Percentiles rank a stretch among this genome's conserved stretches.
Conservation (phyloP, 805 yeast species). For the Myxozyma geophila region DNA sequence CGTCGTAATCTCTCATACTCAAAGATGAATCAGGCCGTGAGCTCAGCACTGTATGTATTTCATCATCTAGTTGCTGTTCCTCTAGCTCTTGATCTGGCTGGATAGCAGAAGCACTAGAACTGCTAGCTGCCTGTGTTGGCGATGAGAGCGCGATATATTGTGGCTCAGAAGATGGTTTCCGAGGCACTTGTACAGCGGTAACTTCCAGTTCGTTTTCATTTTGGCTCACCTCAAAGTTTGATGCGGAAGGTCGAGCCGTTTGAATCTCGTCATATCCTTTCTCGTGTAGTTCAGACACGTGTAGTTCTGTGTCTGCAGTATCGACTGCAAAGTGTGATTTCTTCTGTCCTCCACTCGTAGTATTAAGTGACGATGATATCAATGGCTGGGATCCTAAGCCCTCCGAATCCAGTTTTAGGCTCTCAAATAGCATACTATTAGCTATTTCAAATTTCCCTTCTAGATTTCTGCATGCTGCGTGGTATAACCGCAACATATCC, state of each 20-base stretch:
- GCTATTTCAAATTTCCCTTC: slow-evolving; percentile 4
- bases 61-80: background rate
- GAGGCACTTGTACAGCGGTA: too few species aligned
- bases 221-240: too few species aligned
- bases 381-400: background rate
- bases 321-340: background rate
- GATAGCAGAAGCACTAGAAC: too few species aligned
- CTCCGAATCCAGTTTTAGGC: background rate
- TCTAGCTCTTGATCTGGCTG: too few species aligned
- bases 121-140: too few species aligned
- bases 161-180: too few species aligned
- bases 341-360: background rate
- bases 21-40: background rate
- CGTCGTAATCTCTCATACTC: background rate
- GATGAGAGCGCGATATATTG: too few species aligned
- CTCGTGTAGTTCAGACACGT: too few species aligned
- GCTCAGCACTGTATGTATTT: background rate
- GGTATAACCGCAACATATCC: slow-evolving; percentile 3
- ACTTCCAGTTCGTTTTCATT: too few species aligned
- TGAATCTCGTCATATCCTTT: too few species aligned
- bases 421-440: slow-evolving; percentile 1
- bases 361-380: background rate
- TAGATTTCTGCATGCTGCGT: slow-evolving; percentile 16
- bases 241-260: too few species aligned
- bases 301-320: too few species aligned